Percentiles rank a stretch among this genome's conserved stretches.
Evolutionary conservation across 2,329 filamentous ascomycete genomes (phyloP).

Genomic region (Fusarium sp.): DNA sequence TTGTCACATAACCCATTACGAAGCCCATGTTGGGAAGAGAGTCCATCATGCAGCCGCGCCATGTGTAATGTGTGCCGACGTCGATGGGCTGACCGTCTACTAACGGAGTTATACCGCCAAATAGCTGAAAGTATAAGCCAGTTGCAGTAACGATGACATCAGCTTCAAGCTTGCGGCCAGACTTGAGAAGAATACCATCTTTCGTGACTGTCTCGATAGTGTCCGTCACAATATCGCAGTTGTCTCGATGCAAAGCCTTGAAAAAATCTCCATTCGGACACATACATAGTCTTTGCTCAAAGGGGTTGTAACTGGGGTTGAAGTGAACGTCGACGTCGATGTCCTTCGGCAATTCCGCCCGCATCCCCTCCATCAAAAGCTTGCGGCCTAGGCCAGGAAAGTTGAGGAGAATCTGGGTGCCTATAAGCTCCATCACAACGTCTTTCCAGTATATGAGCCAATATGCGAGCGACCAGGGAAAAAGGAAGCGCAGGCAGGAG

Average conservation of each 20-base stretch:
- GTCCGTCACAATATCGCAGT: slow-evolving; percentile 64
- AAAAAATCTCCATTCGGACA: slow-evolving; percentile 70
- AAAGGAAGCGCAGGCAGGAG: slow-evolving; percentile 55
- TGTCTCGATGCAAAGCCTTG: slow-evolving; percentile 60
- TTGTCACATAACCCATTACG: slow-evolving; percentile 74
- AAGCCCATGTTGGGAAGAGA: slow-evolving; percentile 73
- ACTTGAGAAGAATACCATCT: slow-evolving; percentile 62
- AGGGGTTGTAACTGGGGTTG: slow-evolving; percentile 73
- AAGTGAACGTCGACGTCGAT: slow-evolving; percentile 73
- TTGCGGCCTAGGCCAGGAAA: slow-evolving; percentile 46
- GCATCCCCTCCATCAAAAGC: slow-evolving; percentile 59
- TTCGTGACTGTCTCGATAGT: slow-evolving; percentile 64
- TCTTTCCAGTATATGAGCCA: slow-evolving; percentile 64
- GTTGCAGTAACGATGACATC: slow-evolving; percentile 80
- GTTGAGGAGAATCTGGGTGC: slow-evolving; percentile 51
- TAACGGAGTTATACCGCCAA: slow-evolving; percentile 64
- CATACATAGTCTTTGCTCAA: slow-evolving; percentile 82
- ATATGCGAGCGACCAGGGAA: slow-evolving; percentile 63
- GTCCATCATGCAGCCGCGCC: slow-evolving; percentile 75
- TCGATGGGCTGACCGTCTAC: slow-evolving; percentile 68
- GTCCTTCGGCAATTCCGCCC: slow-evolving; percentile 64
- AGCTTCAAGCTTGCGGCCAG: slow-evolving; percentile 65
- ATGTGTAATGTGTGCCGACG: slow-evolving; percentile 66
- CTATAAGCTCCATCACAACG: slow-evolving; percentile 61
- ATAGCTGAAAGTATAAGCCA: slow-evolving; percentile 71